Percentiles rank a stretch among this genome's conserved stretches.
Evolutionary conservation across 768 basidiomycete species (phyloP).

Genomic region (Naganishia vishniacii): DNA sequence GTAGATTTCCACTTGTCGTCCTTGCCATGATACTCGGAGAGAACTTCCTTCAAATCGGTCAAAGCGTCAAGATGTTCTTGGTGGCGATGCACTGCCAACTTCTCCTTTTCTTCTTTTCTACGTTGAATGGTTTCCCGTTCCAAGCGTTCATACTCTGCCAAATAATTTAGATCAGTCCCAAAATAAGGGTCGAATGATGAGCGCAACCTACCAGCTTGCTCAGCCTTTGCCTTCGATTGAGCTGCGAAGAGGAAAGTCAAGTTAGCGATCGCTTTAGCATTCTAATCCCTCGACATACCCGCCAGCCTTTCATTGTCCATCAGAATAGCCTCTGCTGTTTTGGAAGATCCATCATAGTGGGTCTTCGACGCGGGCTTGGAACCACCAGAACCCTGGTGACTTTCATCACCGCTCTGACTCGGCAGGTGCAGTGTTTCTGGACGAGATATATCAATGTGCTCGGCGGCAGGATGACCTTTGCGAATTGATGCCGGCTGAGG

Average conservation of each 20-base stretch:
- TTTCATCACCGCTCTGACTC: not conserved
- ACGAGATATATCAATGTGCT: not conserved
- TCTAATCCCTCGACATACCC: constrained; percentile 6
- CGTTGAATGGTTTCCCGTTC: constrained; percentile 35
- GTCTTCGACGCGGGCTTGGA: not conserved
- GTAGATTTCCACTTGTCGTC: constrained; percentile 38
- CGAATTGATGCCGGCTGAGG: constrained; percentile 1
- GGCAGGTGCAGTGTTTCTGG: constrained; percentile 2
- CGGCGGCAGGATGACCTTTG: constrained; percentile 5
- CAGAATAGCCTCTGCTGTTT: constrained; percentile 15
- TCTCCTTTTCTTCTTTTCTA: constrained; percentile 40
- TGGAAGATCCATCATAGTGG: not conserved
- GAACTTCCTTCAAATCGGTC: constrained; percentile 37
- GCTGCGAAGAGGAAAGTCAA: not conserved
- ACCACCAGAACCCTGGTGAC: not conserved
- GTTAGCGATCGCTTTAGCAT: not conserved
- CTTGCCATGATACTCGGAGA: constrained; percentile 40
- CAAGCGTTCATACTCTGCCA: constrained; percentile 43
- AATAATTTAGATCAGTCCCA: too few relatives aligned
- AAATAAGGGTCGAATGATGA: too few relatives aligned
- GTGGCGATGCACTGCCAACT: constrained; percentile 42
- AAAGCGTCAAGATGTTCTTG: constrained; percentile 39
- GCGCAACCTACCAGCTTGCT: constrained; percentile 30
- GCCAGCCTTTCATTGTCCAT: constrained; percentile 24
- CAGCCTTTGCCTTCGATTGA: constrained; percentile 28